These are phyloP conservation scores for Panellus pusillus DNA, from an alignment of 768 basidiomycete species.

Conservation along the genomic window DNA sequence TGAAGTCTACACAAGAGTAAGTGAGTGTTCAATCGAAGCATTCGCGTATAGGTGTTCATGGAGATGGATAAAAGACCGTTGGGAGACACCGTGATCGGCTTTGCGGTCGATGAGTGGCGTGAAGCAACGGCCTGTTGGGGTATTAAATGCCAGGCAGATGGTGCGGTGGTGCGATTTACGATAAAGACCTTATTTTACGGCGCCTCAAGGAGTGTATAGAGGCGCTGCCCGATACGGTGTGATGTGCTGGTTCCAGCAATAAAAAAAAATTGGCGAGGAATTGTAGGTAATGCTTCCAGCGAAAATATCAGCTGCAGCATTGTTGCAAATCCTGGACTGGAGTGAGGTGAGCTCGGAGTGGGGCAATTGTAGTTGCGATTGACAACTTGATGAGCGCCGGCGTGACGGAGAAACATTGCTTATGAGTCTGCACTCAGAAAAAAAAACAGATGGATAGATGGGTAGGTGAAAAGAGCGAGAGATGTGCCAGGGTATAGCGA, in stretches of 20 bases:
- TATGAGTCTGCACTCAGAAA: too few relatives aligned
- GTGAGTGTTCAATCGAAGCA: background rate
- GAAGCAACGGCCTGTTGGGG: constrained; percentile 48
- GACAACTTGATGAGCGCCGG: too few relatives aligned
- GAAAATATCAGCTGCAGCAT: too few relatives aligned
- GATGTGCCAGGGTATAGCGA: too few relatives aligned
- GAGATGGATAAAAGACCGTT: constrained; percentile 47
- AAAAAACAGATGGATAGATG: too few relatives aligned
- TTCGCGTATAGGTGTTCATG: constrained; percentile 24
- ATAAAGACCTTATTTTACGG: constrained; percentile 5
- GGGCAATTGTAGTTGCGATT: too few relatives aligned
- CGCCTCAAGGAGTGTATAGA: constrained; percentile 10
- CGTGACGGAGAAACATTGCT: too few relatives aligned
- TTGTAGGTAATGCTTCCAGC: too few relatives aligned
- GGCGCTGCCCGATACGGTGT: constrained; percentile 8
- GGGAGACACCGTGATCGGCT: constrained; percentile 42
- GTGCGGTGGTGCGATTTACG: constrained; percentile 7
- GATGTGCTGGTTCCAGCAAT: background rate
- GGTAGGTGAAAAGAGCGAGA: too few relatives aligned
- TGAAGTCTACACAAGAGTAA: background rate
- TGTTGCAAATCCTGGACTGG: too few relatives aligned
- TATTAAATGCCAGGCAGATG: constrained; percentile 22
- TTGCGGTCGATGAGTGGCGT: constrained; percentile 41
- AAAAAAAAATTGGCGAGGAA: background rate
- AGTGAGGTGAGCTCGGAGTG: too few relatives aligned